Evolutionary conservation across 139 green algal genomes (phyloP), one percentile per base, ranked within the genome.

Genomic region (Nannochloris sp.): DNA sequence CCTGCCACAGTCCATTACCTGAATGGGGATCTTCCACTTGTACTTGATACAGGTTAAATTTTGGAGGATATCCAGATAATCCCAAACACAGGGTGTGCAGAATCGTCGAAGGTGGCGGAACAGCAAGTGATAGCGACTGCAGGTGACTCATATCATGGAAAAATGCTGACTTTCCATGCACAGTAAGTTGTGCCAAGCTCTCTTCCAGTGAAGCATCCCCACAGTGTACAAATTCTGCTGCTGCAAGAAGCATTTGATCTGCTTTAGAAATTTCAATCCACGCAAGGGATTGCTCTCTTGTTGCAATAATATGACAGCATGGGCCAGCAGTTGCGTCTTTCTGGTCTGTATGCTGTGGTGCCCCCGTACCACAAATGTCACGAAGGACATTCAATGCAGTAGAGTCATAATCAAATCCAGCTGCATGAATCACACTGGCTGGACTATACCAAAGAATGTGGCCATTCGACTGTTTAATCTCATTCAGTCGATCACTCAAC

Each of bases 271-370:
- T 62, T 21, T 75, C 62, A 5, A 60, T 27, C 43, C 57, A 63
- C 31, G 69, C 62, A 29, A 43, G 44, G 50, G 67, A 53, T 56
- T 75, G 69, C 9, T 34, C 60, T 10, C 25, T 46, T 2, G 53
- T 71, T 21, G 69, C 62, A 51, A 75, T 61, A 54, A 75, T 56
- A 24, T 75, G 62, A 40, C 69, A 75, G 27, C 67, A 46, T 48
- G 62, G 62, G 0, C 40, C 48, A 27, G 46, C 11, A 14, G 16
- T 14, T 19, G 3, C 4, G 12, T 53, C 19, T 19, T 24, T 60
- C 8, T 40, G 29, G 11, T 24, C 31, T 11, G 34, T 40, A 9
- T 18, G 25, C 15, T n/a, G 18, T 21, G 23, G 24, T 16, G 14
- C n/a, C 11, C 44, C 57, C 1, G 59, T 62, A 1, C 43, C 44